A percentile compares a stretch with the other conserved stretches of the same genome.
These are phyloP conservation scores for Saccharomyces hybrid DNA, from an alignment of 1,139 yeast species.

Conservation along the genomic window DNA sequence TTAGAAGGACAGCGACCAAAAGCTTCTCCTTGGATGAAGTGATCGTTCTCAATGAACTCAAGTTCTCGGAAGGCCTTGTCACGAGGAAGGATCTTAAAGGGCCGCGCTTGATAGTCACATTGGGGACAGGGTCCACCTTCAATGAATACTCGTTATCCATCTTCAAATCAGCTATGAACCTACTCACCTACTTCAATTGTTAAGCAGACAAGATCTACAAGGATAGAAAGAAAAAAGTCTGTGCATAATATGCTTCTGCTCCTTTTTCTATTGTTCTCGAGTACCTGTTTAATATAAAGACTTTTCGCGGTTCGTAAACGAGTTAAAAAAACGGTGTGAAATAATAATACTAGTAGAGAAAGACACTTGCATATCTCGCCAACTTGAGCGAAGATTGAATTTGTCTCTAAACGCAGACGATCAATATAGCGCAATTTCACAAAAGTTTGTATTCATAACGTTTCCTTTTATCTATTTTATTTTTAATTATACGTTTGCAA, in stretches of 20 bases:
- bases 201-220: neutral
- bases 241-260: conserved; percentile 1
- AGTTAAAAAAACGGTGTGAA: neutral
- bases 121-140: conserved; percentile 16
- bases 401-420: neutral
- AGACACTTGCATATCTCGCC: neutral
- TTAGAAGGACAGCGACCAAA: conserved; percentile 42
- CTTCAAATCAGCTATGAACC: neutral
- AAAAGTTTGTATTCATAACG: neutral
- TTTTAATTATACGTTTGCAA: neutral
- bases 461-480: neutral
- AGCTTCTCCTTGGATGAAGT: conserved; percentile 33
- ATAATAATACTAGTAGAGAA: neutral
- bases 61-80: conserved; percentile 39
- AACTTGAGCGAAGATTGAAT: neutral
- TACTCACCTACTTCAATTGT: neutral
- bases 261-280: conserved; percentile 1
- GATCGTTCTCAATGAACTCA: conserved; percentile 34
- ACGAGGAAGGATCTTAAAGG: conserved; percentile 34
- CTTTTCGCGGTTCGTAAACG: neutral
- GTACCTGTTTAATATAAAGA: neutral
- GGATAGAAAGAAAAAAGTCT: neutral
- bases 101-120: conserved; percentile 37
- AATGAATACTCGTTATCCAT: neutral
- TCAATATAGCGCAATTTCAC: neutral